Conservation (phyloP, 192 early-diverging fungal genomes). For the Neocallimastix lanati region DNA sequence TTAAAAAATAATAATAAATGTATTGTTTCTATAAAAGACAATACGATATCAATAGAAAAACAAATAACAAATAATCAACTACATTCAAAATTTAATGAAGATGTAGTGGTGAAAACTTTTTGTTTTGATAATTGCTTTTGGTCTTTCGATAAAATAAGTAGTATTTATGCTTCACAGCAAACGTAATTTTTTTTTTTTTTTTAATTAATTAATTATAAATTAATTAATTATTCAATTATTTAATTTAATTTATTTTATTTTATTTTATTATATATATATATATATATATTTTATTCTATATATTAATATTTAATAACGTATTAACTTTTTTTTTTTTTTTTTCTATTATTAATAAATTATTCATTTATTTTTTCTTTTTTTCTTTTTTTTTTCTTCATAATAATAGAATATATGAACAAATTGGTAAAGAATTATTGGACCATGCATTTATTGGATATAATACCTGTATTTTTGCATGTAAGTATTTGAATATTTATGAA, state of each 20-base stretch:
- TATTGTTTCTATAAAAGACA: not conserved
- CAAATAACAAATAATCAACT: not conserved
- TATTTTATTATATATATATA: no score
- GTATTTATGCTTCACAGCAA: slow-evolving; percentile 51
- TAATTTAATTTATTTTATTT: no score
- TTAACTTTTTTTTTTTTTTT: no score
- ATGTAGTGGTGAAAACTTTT: slow-evolving; percentile 36
- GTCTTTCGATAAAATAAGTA: slow-evolving; percentile 48
- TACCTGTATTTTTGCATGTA: slow-evolving; percentile 83
- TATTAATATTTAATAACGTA: no score
- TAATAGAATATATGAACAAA: slow-evolving; percentile 46
- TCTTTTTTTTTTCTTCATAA: no score
- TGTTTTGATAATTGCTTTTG: slow-evolving; percentile 84
- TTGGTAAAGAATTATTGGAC: slow-evolving; percentile 57
- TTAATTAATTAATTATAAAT: no score
- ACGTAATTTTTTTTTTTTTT: no score
- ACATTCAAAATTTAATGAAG: slow-evolving; percentile 10
- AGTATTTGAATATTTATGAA: no score
- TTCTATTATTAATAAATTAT: no score
- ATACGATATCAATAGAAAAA: not conserved
- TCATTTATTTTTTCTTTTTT: no score
- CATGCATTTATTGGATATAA: slow-evolving; percentile 85
- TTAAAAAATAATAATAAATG: not conserved
- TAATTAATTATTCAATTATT: no score
- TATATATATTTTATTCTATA: no score